Conservation (phyloP, 345 rosid species). For the Eucalyptus lansdowneana region DNA sequence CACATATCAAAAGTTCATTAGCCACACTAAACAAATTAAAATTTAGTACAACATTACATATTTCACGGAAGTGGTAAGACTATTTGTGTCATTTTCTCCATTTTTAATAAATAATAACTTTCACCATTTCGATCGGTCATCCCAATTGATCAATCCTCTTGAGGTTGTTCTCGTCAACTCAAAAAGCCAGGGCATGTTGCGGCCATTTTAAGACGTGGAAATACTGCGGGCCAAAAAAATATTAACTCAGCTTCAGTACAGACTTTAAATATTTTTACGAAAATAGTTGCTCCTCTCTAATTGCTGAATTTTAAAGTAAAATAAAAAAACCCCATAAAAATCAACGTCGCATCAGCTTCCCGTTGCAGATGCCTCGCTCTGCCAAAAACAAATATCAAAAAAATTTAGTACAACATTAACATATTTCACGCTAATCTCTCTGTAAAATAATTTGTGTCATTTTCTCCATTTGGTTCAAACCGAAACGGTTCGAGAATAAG, state of each 20-base stretch:
- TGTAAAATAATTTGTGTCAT: no score
- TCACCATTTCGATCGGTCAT: neutral
- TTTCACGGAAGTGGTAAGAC: rapidly evolving
- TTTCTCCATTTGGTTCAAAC: neutral
- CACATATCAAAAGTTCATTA: neutral
- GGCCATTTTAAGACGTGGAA: neutral
- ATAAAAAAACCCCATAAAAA: rapidly evolving
- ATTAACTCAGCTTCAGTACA: neutral
- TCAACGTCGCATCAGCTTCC: neutral
- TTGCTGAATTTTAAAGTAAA: neutral
- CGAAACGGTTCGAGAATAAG: neutral
- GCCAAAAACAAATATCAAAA: neutral
- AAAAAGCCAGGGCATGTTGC: neutral
- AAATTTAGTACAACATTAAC: no score
- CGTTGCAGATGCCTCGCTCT: neutral
- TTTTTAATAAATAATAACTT: no score
- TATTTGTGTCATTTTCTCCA: neutral
- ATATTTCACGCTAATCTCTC: neutral
- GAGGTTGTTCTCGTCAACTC: neutral
- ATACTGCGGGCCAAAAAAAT: neutral
- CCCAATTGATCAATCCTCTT: neutral
- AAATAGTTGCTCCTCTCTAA: neutral
- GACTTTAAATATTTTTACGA: no score
- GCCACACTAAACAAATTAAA: neutral
- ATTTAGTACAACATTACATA: neutral